phyloP scores from a whole-genome alignment of 306 rosid species.

The Arachis hypogaea region DNA sequence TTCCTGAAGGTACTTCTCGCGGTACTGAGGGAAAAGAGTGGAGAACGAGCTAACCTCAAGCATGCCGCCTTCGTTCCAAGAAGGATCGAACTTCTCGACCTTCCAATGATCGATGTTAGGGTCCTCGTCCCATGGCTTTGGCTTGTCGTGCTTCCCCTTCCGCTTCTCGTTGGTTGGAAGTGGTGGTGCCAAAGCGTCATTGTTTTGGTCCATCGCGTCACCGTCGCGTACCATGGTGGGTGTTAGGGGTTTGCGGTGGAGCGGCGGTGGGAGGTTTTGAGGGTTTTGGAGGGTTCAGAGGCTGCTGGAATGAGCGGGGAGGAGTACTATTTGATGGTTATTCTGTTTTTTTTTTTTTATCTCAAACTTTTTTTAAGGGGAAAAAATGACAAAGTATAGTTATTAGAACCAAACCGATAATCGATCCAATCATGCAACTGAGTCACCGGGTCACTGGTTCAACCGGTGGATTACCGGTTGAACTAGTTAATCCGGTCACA shows the following conservation, averaged over 20 bases:
- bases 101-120: conserved; percentile 88
- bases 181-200: background rate
- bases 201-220: background rate
- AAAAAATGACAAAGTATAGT: too few species aligned
- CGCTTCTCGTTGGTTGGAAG: conserved; percentile 39
- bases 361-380: too few species aligned
- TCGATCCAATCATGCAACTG: too few species aligned
- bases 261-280: background rate
- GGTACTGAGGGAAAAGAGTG: conserved; percentile 83
- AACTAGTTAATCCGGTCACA: too few species aligned
- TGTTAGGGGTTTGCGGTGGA: background rate
- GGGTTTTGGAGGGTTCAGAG: background rate
- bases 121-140: conserved; percentile 97
- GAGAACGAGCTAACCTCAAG: conserved; percentile 87
- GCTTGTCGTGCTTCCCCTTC: conserved; percentile 92
- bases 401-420: too few species aligned
- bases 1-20: conserved; percentile 79
- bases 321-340: too few species aligned
- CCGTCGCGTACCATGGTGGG: background rate
- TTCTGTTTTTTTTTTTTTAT: too few species aligned
- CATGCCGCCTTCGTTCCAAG: conserved; percentile 92
- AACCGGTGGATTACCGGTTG: too few species aligned
- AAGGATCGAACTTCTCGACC: conserved; percentile 75
- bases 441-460: too few species aligned
- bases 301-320: too few species aligned